Percentiles rank a stretch among this genome's conserved stretches.
These are phyloP conservation scores for Murraya paniculata DNA, from an alignment of 345 rosid species.

Conservation along the genomic window DNA sequence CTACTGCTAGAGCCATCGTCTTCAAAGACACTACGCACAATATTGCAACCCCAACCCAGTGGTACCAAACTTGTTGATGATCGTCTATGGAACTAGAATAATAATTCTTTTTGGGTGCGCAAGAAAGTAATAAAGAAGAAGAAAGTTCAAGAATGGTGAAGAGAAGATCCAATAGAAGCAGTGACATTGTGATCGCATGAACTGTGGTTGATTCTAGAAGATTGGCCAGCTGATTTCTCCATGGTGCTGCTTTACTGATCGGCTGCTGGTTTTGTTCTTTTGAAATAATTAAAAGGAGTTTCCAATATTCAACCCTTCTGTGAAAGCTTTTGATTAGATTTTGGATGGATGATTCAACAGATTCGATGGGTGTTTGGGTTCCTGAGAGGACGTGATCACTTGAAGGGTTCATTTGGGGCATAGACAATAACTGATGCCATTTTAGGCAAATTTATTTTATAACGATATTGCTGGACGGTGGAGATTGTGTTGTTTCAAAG, in stretches of 20 bases:
- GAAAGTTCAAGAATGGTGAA: conserved; percentile 57
- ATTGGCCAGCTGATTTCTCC: conserved; percentile 41
- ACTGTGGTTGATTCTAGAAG: conserved; percentile 48
- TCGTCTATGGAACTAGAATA: no score
- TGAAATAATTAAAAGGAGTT: conserved; percentile 19
- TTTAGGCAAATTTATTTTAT: neutral
- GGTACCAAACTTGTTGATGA: conserved; percentile 41
- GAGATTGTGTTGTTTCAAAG: neutral
- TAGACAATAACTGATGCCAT: neutral
- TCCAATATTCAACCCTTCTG: conserved; percentile 51
- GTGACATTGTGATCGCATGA: conserved; percentile 31
- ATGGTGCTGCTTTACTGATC: conserved; percentile 24
- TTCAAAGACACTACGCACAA: conserved; percentile 48
- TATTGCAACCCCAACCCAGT: conserved; percentile 57
- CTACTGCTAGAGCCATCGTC: conserved; percentile 37
- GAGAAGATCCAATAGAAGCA: conserved; percentile 56
- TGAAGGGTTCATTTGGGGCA: neutral
- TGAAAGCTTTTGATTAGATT: conserved; percentile 44
- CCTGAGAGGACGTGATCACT: neutral
- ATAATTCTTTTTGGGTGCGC: conserved; percentile 2
- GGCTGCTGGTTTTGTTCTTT: neutral
- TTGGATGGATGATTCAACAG: conserved; percentile 38
- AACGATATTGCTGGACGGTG: neutral
- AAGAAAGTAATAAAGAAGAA: conserved; percentile 42
- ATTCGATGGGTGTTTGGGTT: conserved; percentile 20